Evolutionary conservation across 1,139 yeast genomes (phyloP).

Genomic region (Arxiozyma bovina): DNA sequence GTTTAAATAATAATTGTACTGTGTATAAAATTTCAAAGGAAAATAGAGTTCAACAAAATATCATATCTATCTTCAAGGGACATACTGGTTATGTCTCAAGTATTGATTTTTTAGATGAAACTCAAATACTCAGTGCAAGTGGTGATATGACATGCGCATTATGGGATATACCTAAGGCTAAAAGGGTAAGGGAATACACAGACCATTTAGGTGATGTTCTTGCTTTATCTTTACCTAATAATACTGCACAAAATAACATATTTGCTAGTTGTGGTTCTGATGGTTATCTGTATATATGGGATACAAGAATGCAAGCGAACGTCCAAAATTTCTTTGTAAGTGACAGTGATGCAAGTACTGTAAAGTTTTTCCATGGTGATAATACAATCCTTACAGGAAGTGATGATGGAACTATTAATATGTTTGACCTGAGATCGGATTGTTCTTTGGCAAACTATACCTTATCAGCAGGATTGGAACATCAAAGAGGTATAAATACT

Average conservation of each 20-base stretch:
- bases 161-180: conserved; percentile 70
- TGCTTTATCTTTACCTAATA: conserved; percentile 34
- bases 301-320: conserved; percentile 45
- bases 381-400: conserved; percentile 60
- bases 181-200: conserved; percentile 45
- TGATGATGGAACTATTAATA: conserved; percentile 67
- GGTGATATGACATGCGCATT: conserved; percentile 76
- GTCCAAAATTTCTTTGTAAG: conserved; percentile 55
- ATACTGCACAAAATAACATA: conserved; percentile 23
- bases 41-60: conserved; percentile 36
- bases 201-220: conserved; percentile 82
- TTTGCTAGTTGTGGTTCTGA: conserved; percentile 74
- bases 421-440: conserved; percentile 73
- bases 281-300: conserved; percentile 68
- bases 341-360: conserved; percentile 56
- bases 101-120: conserved; percentile 52
- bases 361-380: conserved; percentile 66
- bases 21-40: conserved; percentile 44
- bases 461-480: conserved; percentile 29
- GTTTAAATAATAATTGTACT: conserved; percentile 71
- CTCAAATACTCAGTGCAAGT: conserved; percentile 57
- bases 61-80: conserved; percentile 55
- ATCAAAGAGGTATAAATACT: conserved; percentile 4
- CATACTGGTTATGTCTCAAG: conserved; percentile 80
- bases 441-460: conserved; percentile 54